Percentiles rank a stretch among this genome's conserved stretches.
Conservation (phyloP, 331 rosid species). For the Phaseolus coccineus region DNA sequence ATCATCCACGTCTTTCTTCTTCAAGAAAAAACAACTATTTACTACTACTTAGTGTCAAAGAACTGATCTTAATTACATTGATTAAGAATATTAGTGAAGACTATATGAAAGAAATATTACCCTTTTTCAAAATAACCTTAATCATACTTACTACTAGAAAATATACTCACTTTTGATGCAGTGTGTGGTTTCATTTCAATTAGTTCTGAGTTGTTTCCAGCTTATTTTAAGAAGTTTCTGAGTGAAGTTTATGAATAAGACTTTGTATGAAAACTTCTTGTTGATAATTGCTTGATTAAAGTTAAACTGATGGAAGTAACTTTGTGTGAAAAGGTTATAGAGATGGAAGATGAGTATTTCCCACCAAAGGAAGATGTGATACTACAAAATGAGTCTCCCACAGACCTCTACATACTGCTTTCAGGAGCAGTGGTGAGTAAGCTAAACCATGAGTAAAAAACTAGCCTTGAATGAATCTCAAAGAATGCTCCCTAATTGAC, state of each 20-base stretch:
- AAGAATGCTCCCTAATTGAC: slow-evolving; percentile 27
- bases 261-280: background rate
- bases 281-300: background rate
- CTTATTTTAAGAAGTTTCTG: background rate
- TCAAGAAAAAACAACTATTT: too few relatives aligned
- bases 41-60: too few relatives aligned
- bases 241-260: background rate
- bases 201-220: background rate
- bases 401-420: slow-evolving; percentile 77
- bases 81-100: too few relatives aligned
- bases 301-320: slow-evolving; percentile 20
- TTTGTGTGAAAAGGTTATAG: slow-evolving; percentile 62
- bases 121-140: too few relatives aligned
- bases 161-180: too few relatives aligned
- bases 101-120: too few relatives aligned
- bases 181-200: background rate
- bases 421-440: slow-evolving; percentile 76
- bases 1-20: too few relatives aligned
- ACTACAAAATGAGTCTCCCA: slow-evolving; percentile 82
- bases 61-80: too few relatives aligned
- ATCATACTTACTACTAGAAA: too few relatives aligned
- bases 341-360: slow-evolving; percentile 60
- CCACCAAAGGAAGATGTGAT: slow-evolving; percentile 77
- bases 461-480: slow-evolving; percentile 10
- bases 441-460: slow-evolving; percentile 14